Conservation (phyloP, 257 asterid genomes). For the Sherardia arvensis region DNA sequence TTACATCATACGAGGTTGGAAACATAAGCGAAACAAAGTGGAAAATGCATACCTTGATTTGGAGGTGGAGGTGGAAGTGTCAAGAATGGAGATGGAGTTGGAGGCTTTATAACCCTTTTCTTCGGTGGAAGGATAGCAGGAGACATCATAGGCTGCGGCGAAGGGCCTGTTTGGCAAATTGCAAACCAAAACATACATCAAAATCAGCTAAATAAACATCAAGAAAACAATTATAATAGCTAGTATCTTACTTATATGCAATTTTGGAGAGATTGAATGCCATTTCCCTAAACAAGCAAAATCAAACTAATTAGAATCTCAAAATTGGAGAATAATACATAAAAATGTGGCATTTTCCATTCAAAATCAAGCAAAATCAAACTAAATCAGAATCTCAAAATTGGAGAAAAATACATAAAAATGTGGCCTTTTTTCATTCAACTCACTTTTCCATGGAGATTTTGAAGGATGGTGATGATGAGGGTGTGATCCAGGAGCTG, state of each 20-base stretch:
- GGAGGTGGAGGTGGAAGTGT: slow-evolving; percentile 84
- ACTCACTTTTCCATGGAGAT: slow-evolving; percentile 36
- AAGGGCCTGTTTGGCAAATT: slow-evolving; percentile 26
- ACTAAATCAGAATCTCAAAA: neutral
- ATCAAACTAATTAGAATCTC: neutral
- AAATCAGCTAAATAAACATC: slow-evolving; percentile 4
- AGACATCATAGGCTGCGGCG: slow-evolving; percentile 41
- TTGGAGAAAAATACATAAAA: neutral
- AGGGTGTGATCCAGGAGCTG: slow-evolving; percentile 19
- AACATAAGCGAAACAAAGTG: neutral
- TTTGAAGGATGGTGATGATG: slow-evolving; percentile 28
- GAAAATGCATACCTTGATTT: slow-evolving; percentile 36
- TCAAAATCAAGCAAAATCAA: neutral
- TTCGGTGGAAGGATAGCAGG: slow-evolving; percentile 35
- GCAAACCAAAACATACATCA: slow-evolving; percentile 11
- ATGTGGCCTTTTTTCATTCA: neutral
- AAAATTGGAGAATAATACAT: neutral
- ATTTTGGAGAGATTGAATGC: slow-evolving; percentile 29
- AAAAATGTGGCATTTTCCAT: neutral
- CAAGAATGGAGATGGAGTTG: slow-evolving; percentile 46
- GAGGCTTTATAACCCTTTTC: slow-evolving; percentile 23
- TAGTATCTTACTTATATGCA: slow-evolving; percentile 24
- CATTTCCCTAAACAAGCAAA: slow-evolving; percentile 22
- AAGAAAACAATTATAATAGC: no score
- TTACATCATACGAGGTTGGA: neutral